Evolutionary conservation across 257 asterid genomes (phyloP).

Genomic region (Pogostemon cablin): DNA sequence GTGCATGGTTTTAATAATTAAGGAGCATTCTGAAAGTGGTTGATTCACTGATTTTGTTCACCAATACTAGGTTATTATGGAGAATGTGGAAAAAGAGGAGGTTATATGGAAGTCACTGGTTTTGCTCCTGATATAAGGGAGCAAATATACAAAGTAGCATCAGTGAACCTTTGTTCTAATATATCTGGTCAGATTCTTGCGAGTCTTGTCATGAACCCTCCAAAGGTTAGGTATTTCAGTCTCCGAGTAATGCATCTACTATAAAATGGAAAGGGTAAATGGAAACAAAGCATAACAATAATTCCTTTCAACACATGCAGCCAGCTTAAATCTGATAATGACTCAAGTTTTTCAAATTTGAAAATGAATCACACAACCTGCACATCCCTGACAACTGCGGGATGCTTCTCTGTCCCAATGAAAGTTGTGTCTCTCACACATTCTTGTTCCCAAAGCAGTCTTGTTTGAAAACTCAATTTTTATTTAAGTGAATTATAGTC

Average conservation of each 20-base stretch:
- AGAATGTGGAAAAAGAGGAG: constrained; percentile 98
- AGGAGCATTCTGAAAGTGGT: constrained; percentile 12
- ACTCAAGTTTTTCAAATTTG: no score
- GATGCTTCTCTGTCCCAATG: no score
- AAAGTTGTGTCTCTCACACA: no score
- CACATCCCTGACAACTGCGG: no score
- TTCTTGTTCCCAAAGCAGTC: no score
- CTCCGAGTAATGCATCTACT: not conserved
- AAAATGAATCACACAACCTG: no score
- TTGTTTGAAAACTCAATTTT: no score
- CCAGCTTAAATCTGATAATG: no score
- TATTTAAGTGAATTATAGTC: no score
- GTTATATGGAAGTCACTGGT: constrained; percentile 97
- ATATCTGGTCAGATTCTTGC: constrained; percentile 97
- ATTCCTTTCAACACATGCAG: no score
- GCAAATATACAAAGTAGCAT: constrained; percentile 92
- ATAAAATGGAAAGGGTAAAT: not conserved
- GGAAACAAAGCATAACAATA: not conserved
- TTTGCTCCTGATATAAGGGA: constrained; percentile 83
- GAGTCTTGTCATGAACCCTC: constrained; percentile 93
- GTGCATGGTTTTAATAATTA: constrained; percentile 4
- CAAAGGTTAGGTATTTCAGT: constrained; percentile 56
- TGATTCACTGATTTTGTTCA: constrained; percentile 9
- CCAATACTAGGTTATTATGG: constrained; percentile 75
- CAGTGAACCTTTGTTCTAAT: constrained; percentile 92